Evolutionary conservation across 148 eudicot species (phyloP), one percentile per base, ranked within the genome.

Genomic region (Chenopodium quinoa): DNA sequence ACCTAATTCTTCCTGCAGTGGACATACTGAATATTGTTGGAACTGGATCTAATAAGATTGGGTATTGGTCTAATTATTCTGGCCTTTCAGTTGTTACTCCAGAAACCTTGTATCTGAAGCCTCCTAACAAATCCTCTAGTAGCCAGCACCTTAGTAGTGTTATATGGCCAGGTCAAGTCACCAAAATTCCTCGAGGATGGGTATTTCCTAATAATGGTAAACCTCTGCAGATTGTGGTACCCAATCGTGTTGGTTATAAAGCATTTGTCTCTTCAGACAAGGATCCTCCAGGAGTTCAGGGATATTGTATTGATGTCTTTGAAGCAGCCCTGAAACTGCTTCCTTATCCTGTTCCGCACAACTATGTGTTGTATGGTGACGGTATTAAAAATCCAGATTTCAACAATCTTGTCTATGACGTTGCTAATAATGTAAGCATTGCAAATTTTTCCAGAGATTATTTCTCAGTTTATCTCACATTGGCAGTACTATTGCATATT

Each of bases 261-360:
- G 88, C 90, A 54, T 79, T 90, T 80, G 93, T 91, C 12, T 76
- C 85, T 25, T 88, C 87, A 81, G 93, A 85, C 79, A 89, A 89
- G 20, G 87, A 89, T 34, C 87, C 93, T 22, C 86, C 83, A 4
- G 95, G 94, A 78, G 97, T 87, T 67, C 85, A 85, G 78, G 98
- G 98, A 84, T 95, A 84, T 78, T 92, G 98, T 87, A 89, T 93
- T 66, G 98, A 95, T 79, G 93, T 95, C 48, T 95, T 95, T 88
- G 98, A 95, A 86, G 97, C 97, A 60, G 98, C 98, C 8, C 73
- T 92, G 48, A 84, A 81, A 23, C 80, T 95, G 80, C 89, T 95
- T 84, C 93, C 97, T 86, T 95, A 95, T 70, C 85, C 98, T 31
- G 97, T 95, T 54, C 96, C 93, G 63, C 94, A 86, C 74, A 78